These are phyloP conservation scores for Sequoiadendron giganteum DNA, from an alignment of 75 land plant species.

Conservation along the genomic window DNA sequence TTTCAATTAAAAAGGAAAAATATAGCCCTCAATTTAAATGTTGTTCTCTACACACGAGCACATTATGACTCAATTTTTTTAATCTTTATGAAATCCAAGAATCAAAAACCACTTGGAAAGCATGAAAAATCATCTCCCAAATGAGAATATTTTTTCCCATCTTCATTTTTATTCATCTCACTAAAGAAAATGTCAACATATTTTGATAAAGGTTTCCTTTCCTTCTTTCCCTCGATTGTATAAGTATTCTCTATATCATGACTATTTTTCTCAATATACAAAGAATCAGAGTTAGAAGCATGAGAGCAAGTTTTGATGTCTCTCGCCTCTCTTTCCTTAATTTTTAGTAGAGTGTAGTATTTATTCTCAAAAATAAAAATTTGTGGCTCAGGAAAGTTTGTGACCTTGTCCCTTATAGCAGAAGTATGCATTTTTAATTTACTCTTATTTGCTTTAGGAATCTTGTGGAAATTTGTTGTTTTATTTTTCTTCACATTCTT, in stretches of 20 bases:
- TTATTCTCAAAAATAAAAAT: background rate
- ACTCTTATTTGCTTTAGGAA: conserved; percentile 6
- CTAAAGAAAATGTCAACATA: background rate
- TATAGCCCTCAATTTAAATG: conserved; percentile 37
- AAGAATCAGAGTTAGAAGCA: background rate
- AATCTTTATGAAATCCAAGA: conserved; percentile 16
- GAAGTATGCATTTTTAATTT: background rate
- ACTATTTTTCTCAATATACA: background rate
- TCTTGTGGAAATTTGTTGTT: background rate
- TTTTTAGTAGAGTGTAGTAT: background rate
- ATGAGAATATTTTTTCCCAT: background rate
- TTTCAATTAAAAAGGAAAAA: too few species aligned
- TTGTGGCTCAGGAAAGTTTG: background rate
- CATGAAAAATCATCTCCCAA: background rate
- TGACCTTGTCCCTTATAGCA: background rate
- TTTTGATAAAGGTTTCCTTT: conserved; percentile 4
- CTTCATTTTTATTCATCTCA: background rate
- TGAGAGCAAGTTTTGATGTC: background rate
- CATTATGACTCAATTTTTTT: conserved; percentile 32
- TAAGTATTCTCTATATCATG: background rate
- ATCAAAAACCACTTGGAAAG: background rate
- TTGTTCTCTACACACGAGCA: conserved; percentile 42
- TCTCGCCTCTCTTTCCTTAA: background rate
- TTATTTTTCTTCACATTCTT: background rate
- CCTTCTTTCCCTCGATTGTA: conserved; percentile 2